A percentile compares a stretch with the other conserved stretches of the same genome.
Conservation (phyloP, 768 basidiomycete genomes). For the Suillus occidentalis region DNA sequence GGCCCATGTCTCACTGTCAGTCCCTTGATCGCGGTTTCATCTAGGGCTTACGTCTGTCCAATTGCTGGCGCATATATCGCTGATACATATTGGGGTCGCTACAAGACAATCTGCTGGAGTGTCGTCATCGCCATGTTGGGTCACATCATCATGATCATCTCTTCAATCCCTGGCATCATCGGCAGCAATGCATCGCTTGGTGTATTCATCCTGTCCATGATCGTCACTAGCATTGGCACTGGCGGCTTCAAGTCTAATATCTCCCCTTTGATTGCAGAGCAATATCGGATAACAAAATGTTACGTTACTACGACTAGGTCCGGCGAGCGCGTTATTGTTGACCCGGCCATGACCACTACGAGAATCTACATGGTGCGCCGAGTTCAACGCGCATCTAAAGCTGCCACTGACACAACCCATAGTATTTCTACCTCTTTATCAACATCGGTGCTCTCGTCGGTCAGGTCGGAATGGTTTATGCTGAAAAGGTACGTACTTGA, state of each 20-base stretch:
- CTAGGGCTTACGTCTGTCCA: slow-evolving; percentile 65
- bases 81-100: slow-evolving; percentile 71
- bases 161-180: slow-evolving; percentile 68
- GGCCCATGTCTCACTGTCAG: too few relatives aligned
- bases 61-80: slow-evolving; percentile 72
- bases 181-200: slow-evolving; percentile 49
- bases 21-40: slow-evolving; percentile 7
- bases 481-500: slow-evolving; percentile 47
- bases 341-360: slow-evolving; percentile 65
- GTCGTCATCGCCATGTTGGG: slow-evolving; percentile 61
- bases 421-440: slow-evolving; percentile 73
- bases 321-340: slow-evolving; percentile 75
- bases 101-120: slow-evolving; percentile 68
- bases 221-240: slow-evolving; percentile 58
- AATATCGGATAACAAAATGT: slow-evolving; percentile 55
- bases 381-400: background rate
- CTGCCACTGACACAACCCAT: background rate
- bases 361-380: slow-evolving; percentile 68
- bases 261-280: slow-evolving; percentile 77
- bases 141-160: slow-evolving; percentile 63
- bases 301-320: slow-evolving; percentile 49
- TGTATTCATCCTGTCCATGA: slow-evolving; percentile 55
- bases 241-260: slow-evolving; percentile 80
- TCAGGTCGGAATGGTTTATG: slow-evolving; percentile 68
- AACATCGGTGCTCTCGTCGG: slow-evolving; percentile 72